Conservation (phyloP, 2,329 filamentous ascomycete genomes). For the Alternaria sp. region DNA sequence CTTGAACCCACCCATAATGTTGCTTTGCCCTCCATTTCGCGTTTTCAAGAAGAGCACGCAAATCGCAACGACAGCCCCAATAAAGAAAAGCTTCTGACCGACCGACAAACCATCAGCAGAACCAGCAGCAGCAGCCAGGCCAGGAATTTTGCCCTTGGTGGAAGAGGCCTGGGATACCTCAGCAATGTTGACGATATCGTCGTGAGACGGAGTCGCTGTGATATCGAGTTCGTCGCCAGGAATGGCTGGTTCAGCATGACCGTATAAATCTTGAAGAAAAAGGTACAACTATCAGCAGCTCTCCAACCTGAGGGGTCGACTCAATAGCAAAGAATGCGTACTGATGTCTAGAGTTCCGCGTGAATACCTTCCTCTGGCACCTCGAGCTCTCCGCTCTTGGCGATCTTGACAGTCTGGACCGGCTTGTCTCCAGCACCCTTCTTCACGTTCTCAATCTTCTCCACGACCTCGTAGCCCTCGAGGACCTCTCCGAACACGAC, state of each 20-base stretch:
- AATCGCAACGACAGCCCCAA: slow-evolving; percentile 52
- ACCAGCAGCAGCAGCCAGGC: slow-evolving; percentile 21
- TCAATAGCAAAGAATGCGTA: slow-evolving; percentile 17
- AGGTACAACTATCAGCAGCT: slow-evolving; percentile 51
- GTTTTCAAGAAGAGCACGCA: slow-evolving; percentile 51
- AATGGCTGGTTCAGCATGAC: slow-evolving; percentile 49
- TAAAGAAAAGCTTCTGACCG: slow-evolving; percentile 54
- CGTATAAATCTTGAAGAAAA: slow-evolving; percentile 53
- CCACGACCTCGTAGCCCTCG: slow-evolving; percentile 81
- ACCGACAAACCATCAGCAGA: slow-evolving; percentile 49
- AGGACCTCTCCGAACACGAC: slow-evolving; percentile 90
- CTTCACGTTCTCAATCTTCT: slow-evolving; percentile 75
- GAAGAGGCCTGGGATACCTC: slow-evolving; percentile 26
- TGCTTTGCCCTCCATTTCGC: slow-evolving; percentile 29
- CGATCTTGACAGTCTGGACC: slow-evolving; percentile 72
- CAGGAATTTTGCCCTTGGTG: slow-evolving; percentile 23
- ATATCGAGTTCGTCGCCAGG: slow-evolving; percentile 53
- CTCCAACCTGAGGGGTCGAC: slow-evolving; percentile 37
- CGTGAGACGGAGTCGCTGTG: slow-evolving; percentile 29
- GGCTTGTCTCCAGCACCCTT: slow-evolving; percentile 74
- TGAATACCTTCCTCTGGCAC: slow-evolving; percentile 92
- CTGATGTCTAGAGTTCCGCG: slow-evolving; percentile 74
- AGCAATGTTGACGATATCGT: slow-evolving; percentile 35
- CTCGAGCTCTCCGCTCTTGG: slow-evolving; percentile 82
- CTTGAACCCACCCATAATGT: slow-evolving; percentile 28